A percentile compares a stretch with the other conserved stretches of the same genome.
phyloP scores from a whole-genome alignment of 495 filamentous ascomycete genomes.

The Penicillium steckii region DNA sequence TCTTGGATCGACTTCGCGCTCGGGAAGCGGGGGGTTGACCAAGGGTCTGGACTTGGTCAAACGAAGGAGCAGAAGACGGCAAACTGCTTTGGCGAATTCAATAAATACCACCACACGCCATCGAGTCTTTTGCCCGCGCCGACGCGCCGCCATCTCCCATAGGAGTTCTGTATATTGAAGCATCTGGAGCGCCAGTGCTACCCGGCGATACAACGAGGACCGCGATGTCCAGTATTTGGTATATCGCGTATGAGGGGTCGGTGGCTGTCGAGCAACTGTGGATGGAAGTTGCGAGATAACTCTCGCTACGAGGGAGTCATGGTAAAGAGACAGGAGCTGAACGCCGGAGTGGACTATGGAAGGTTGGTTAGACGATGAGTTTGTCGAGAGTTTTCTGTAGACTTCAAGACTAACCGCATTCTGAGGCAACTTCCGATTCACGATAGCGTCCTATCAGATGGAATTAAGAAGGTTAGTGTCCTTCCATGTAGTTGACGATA shows the following conservation, averaged over 20 bases:
- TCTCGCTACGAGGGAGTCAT: conserved; percentile 81
- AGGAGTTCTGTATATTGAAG: conserved; percentile 90
- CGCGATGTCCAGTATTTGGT: conserved; percentile 83
- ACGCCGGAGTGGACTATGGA: conserved; percentile 73
- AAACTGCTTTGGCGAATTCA: conserved; percentile 84
- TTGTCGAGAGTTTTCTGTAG: background rate
- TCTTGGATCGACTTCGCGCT: conserved; percentile 70
- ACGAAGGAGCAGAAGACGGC: conserved; percentile 75
- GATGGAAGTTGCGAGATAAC: conserved; percentile 52
- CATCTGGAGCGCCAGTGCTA: conserved; percentile 79
- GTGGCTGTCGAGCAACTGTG: conserved; percentile 45
- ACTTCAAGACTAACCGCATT: conserved; percentile 57
- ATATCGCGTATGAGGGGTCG: conserved; percentile 81
- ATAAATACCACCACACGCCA: conserved; percentile 90
- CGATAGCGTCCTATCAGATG: conserved; percentile 71
- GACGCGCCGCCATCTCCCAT: conserved; percentile 83
- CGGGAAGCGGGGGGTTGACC: conserved; percentile 80
- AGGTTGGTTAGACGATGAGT: conserved; percentile 7
- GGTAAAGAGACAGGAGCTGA: conserved; percentile 88
- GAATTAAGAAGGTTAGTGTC: background rate
- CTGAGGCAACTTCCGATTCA: conserved; percentile 90
- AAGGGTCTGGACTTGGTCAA: conserved; percentile 84
- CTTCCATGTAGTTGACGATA: background rate
- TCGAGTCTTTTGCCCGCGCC: conserved; percentile 74
- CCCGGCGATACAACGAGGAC: conserved; percentile 69